A percentile compares a stretch with the other conserved stretches of the same genome.
phyloP scores from a whole-genome alignment of 2,329 filamentous ascomycete genomes.

The Cladosporium sp. region DNA sequence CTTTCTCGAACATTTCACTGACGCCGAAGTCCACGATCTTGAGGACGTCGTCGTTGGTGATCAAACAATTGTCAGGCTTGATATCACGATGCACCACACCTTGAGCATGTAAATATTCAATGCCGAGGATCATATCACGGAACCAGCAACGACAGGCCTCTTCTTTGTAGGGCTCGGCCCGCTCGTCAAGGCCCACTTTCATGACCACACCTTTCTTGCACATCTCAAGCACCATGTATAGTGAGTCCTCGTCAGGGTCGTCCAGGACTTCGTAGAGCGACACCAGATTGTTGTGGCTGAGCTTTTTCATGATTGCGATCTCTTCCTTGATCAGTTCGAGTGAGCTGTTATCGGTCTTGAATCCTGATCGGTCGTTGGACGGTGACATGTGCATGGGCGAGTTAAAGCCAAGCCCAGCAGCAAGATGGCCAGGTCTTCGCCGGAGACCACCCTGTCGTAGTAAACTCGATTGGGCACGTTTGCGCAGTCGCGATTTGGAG shows the following conservation, averaged over 20 bases:
- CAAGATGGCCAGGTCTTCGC: conserved; percentile 53
- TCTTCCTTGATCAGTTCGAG: conserved; percentile 90
- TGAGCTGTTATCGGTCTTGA: conserved; percentile 64
- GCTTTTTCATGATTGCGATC: conserved; percentile 98
- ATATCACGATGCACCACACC: conserved; percentile 95
- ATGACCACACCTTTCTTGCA: conserved; percentile 97
- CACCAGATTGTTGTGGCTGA: conserved; percentile 93
- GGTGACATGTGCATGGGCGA: conserved; percentile 64
- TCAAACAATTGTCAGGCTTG: conserved; percentile 92
- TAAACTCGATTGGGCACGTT: conserved; percentile 86
- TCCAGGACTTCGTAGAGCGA: conserved; percentile 91
- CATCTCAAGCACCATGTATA: conserved; percentile 99
- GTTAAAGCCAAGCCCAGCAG: conserved; percentile 58
- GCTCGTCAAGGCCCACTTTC: conserved; percentile 86
- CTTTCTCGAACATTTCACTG: conserved; percentile 95
- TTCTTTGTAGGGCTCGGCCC: conserved; percentile 76
- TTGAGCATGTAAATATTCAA: conserved; percentile 94
- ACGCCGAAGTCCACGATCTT: conserved; percentile 99
- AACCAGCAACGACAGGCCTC: conserved; percentile 90
- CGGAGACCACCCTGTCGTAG: conserved; percentile 60
- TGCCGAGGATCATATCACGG: conserved; percentile 87
- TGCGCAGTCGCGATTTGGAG: conserved; percentile 86
- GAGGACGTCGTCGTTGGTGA: conserved; percentile 88
- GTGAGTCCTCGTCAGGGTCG: conserved; percentile 89
- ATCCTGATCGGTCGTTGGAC: conserved; percentile 49